Conservation (phyloP, 139 green algal species). For the Picochlorum sp. region DNA sequence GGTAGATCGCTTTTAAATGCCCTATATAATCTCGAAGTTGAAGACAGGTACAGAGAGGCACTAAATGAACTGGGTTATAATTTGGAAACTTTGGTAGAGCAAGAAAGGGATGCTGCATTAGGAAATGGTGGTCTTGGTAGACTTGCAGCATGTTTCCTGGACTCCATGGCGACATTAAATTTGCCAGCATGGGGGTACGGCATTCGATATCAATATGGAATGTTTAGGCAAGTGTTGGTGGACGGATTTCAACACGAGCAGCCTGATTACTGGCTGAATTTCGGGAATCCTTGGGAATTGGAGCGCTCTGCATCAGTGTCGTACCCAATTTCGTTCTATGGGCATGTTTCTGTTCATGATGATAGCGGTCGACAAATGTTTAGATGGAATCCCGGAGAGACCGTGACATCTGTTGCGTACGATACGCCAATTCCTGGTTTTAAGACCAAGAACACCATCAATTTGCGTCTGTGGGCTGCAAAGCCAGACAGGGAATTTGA, state of each 20-base stretch:
- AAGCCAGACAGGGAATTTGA: constrained; percentile 93
- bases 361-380: constrained; percentile 71
- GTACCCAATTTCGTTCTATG: constrained; percentile 88
- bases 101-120: constrained; percentile 57
- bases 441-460: constrained; percentile 94
- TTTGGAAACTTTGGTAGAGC: constrained; percentile 59
- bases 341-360: constrained; percentile 69
- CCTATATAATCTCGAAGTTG: constrained; percentile 83
- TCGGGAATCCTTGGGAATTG: constrained; percentile 95
- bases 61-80: constrained; percentile 73
- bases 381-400: constrained; percentile 90
- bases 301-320: constrained; percentile 61
- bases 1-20: constrained; percentile 90
- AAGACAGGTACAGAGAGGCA: constrained; percentile 69
- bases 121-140: constrained; percentile 96
- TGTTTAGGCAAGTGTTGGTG: constrained; percentile 88
- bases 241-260: constrained; percentile 91
- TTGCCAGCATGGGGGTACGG: constrained; percentile 98
- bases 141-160: constrained; percentile 96
- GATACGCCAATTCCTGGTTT: constrained; percentile 98
- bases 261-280: constrained; percentile 96
- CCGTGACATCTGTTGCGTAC: constrained; percentile 87
- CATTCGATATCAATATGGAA: constrained; percentile 98
- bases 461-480: constrained; percentile 93
- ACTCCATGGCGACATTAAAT: constrained; percentile 95